Percentiles rank a stretch among this genome's conserved stretches.
Evolutionary conservation across 2,329 filamentous ascomycete species (phyloP).

Genomic region (Fusarium protoensiforme): DNA sequence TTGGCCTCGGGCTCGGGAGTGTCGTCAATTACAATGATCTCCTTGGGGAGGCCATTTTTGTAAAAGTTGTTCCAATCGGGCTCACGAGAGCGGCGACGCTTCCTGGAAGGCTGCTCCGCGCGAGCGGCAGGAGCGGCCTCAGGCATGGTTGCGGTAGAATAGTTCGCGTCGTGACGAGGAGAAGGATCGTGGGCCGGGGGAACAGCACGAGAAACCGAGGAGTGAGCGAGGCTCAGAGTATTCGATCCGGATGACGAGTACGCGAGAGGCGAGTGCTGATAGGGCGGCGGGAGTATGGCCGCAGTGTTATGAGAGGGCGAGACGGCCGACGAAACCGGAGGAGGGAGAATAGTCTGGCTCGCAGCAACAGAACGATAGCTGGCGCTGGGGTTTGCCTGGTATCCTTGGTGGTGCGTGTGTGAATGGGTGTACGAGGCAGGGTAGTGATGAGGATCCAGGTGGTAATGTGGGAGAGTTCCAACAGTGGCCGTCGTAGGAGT

Average conservation of each 20-base stretch:
- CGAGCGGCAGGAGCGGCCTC: slow-evolving; percentile 42
- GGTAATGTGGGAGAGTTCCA: slow-evolving; percentile 73
- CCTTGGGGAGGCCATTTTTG: slow-evolving; percentile 83
- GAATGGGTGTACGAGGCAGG: slow-evolving; percentile 63
- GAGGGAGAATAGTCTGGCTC: slow-evolving; percentile 44
- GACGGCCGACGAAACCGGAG: slow-evolving; percentile 42
- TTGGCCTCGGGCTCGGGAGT: slow-evolving; percentile 68
- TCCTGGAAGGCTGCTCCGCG: slow-evolving; percentile 52
- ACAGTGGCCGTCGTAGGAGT: slow-evolving; percentile 82
- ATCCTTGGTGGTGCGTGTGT: slow-evolving; percentile 47
- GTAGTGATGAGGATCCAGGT: slow-evolving; percentile 67
- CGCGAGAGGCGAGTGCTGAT: slow-evolving; percentile 44
- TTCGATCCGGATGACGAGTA: slow-evolving; percentile 47
- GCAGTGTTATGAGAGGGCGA: slow-evolving; percentile 39
- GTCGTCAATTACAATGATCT: slow-evolving; percentile 87
- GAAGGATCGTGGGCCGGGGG: slow-evolving; percentile 47
- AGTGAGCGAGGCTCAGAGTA: slow-evolving; percentile 46
- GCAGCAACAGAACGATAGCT: slow-evolving; percentile 46
- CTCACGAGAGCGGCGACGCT: slow-evolving; percentile 68
- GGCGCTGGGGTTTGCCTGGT: slow-evolving; percentile 41
- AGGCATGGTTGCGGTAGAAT: slow-evolving; percentile 40
- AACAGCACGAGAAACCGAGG: slow-evolving; percentile 42
- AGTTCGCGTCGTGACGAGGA: slow-evolving; percentile 42
- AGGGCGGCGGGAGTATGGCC: slow-evolving; percentile 39
- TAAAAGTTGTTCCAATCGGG: slow-evolving; percentile 87